Base-by-base conservation (phyloP, 108 stramenopile genomes). In the Nitzschia sp. region DNA sequence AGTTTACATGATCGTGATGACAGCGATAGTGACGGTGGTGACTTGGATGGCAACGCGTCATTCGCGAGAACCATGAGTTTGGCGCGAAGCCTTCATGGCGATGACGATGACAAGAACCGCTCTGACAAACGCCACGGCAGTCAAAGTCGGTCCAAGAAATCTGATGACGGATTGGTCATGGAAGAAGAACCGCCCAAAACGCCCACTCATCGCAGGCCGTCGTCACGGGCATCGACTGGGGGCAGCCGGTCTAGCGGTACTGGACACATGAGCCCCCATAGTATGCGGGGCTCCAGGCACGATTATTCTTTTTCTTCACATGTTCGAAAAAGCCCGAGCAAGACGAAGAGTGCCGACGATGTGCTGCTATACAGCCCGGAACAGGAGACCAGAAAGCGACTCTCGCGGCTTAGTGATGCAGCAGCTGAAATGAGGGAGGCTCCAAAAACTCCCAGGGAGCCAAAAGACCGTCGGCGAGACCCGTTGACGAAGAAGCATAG, bases 401-500 rank as follows among this genome's bases (percentile, higher is more conserved):
- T 13, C 13, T 51, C 13, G 17, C 49, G 49, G 4, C n/a, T 51
- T 4, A 51, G 49, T 51, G 8, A 8, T 8, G 49, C 21, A 25
- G 56, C 56, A 24, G 31, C 15, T 21, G 30, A 24, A 4, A 57
- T 31, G 28, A 24, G 56, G 24, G 21, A 32, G 23, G 23, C 56
- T 3, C 17, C 13, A 6, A 25, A 30, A 29, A 45, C 61, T 42
- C 58, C 58, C n/a, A 3, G 25, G 33, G 25, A 36, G 9, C 61
- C 61, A 9, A 62, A 25, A 26, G 61, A 42, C 1, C 36, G 17
- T 8, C 18, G 19, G 13, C 36, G 42, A 9, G 38, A 38, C 18
- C 24, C 2, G 23, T 17, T 62, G 25, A 62, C 23, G 24, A 62
- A 62, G 26, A 62, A 42, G 2, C 61, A 62, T 26, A 62, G 61